Evolutionary conservation across 331 rosid species (phyloP).

Genomic region (Malus hybrid): DNA sequence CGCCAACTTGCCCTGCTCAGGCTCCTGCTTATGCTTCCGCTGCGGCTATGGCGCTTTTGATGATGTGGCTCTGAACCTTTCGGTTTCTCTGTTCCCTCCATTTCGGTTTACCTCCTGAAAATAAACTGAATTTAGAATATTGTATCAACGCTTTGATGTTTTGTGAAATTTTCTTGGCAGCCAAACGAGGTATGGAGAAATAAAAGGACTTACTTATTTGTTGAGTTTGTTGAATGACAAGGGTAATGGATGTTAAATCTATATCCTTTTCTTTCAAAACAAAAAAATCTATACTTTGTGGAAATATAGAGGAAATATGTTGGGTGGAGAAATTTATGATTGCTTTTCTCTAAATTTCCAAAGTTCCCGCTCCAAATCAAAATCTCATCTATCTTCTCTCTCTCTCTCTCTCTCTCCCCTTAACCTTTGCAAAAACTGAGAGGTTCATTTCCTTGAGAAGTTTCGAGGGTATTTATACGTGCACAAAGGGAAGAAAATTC

Average conservation of each 20-base stretch:
- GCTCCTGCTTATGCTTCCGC: constrained; percentile 62
- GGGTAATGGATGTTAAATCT: not conserved
- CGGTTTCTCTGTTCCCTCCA: constrained; percentile 29
- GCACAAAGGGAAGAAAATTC: not conserved
- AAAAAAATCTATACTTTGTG: not conserved
- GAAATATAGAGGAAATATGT: not conserved
- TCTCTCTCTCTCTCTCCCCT: not conserved
- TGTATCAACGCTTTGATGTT: not conserved
- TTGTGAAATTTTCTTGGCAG: not conserved
- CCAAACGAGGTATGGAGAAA: not conserved
- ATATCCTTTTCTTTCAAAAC: no score
- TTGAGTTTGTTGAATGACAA: not conserved
- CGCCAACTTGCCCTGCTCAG: constrained; percentile 68
- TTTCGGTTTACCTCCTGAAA: not conserved
- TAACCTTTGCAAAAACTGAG: not conserved
- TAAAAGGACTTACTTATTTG: not conserved
- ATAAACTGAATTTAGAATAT: not conserved
- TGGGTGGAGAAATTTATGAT: not conserved
- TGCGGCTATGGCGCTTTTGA: constrained; percentile 21
- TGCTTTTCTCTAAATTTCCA: no score
- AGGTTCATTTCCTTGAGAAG: not conserved
- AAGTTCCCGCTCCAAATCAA: not conserved
- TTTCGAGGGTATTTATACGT: not conserved
- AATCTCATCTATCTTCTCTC: not conserved
- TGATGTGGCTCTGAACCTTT: not conserved